These are phyloP conservation scores for Excoecaria cochinchinensis DNA, from an alignment of 345 rosid genomes.

Conservation along the genomic window DNA sequence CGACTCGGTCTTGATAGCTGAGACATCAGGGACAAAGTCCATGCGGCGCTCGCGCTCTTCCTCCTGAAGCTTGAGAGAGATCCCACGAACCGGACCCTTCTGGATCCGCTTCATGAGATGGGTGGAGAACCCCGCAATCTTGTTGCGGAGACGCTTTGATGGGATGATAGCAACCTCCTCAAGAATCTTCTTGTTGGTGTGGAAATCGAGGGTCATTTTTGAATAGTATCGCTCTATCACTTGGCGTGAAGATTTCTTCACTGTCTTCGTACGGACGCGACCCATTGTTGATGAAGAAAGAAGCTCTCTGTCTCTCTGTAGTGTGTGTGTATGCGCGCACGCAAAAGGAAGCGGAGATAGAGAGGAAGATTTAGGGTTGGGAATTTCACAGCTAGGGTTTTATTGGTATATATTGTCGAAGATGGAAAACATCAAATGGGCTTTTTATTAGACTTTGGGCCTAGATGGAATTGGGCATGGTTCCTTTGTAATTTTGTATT, in stretches of 20 bases:
- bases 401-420: not conserved
- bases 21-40: constrained; percentile 28
- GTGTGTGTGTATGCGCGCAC: not conserved
- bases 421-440: not conserved
- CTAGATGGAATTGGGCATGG: not conserved
- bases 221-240: constrained; percentile 33
- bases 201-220: constrained; percentile 22
- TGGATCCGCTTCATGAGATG: constrained; percentile 32
- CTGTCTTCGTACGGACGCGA: constrained; percentile 25
- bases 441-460: not conserved
- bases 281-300: constrained; percentile 13
- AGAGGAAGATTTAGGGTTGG: not conserved
- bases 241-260: constrained; percentile 29
- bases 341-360: not conserved
- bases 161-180: constrained; percentile 31
- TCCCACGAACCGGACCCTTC: constrained; percentile 30
- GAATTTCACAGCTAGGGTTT: constrained; percentile 6
- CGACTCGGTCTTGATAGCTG: constrained; percentile 23
- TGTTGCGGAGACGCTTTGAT: constrained; percentile 28
- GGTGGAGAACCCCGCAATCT: constrained; percentile 31
- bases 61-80: constrained; percentile 30
- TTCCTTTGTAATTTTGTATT: not conserved
- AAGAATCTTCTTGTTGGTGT: constrained; percentile 26
- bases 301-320: not conserved
- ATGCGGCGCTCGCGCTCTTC: constrained; percentile 33